These are phyloP conservation scores for Penstemon eatonii DNA, from an alignment of 257 asterid genomes.

Conservation along the genomic window DNA sequence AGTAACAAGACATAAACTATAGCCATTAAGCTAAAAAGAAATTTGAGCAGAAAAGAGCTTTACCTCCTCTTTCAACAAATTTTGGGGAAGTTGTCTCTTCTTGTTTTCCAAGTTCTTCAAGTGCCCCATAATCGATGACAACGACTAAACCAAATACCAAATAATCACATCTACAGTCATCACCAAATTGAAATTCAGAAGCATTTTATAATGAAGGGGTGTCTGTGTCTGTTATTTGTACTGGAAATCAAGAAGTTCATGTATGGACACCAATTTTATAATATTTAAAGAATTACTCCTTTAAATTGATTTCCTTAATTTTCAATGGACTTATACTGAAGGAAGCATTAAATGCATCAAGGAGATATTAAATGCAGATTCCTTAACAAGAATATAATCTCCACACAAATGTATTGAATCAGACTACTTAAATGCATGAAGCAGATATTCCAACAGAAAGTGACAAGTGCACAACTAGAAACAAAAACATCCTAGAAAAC, in stretches of 20 bases:
- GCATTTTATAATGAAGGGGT: background rate
- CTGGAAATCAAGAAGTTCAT: background rate
- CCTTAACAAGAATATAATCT: conserved; percentile 6
- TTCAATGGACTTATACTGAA: background rate
- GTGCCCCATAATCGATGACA: conserved; percentile 34
- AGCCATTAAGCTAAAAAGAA: background rate
- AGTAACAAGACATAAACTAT: background rate
- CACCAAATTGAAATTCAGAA: background rate
- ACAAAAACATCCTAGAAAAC: conserved; percentile 24
- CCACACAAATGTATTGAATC: background rate
- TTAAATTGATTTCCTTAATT: background rate
- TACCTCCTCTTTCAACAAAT: conserved; percentile 60
- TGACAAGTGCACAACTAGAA: conserved; percentile 40
- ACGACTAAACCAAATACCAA: conserved; percentile 2
- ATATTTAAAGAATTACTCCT: background rate
- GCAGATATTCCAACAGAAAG: conserved; percentile 41
- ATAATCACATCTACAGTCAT: background rate
- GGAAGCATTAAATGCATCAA: background rate
- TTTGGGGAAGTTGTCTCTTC: conserved; percentile 52
- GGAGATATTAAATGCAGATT: conserved; percentile 12
- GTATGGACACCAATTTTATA: background rate
- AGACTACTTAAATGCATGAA: conserved; percentile 41
- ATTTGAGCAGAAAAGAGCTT: background rate
- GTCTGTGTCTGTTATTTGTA: background rate
- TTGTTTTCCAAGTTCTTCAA: conserved; percentile 39